phyloP scores from a whole-genome alignment of 2,329 filamentous ascomycete species.

The Epichloe aotearoae region DNA sequence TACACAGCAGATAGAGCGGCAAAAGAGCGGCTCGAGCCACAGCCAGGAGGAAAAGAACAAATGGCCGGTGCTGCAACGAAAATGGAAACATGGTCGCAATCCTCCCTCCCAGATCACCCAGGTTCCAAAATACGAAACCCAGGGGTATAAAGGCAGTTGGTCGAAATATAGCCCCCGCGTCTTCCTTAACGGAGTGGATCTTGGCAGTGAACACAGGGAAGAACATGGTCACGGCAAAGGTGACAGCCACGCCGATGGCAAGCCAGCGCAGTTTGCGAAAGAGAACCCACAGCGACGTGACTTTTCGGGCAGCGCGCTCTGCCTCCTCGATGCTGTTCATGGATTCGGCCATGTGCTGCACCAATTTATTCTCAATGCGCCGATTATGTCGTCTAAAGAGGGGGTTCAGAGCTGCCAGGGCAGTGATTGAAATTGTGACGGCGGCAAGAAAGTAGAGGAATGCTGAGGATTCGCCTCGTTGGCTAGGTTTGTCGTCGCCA shows the following conservation, averaged over 20 bases:
- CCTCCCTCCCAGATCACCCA: constrained; percentile 71
- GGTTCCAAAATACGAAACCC: constrained; percentile 86
- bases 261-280: constrained; percentile 70
- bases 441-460: constrained; percentile 89
- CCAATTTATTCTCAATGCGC: constrained; percentile 36
- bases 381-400: constrained; percentile 49
- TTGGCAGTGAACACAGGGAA: constrained; percentile 83
- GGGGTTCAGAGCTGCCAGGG: constrained; percentile 62
- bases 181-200: constrained; percentile 33
- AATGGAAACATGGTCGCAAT: constrained; percentile 47
- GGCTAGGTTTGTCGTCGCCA: constrained; percentile 10
- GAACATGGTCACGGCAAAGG: constrained; percentile 80
- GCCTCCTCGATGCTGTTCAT: constrained; percentile 38
- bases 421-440: constrained; percentile 55
- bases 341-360: constrained; percentile 35
- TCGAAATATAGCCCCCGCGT: constrained; percentile 45
- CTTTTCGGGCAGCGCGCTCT: constrained; percentile 37
- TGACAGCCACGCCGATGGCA: constrained; percentile 62
- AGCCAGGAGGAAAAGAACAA: constrained; percentile 52
- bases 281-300: constrained; percentile 46
- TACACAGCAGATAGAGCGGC: constrained; percentile 82
- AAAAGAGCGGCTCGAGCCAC: constrained; percentile 57
- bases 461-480: constrained; percentile 42
- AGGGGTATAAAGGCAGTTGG: constrained; percentile 76
- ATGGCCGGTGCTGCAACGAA: constrained; percentile 49